Conservation (phyloP, 2,329 filamentous ascomycete genomes). For the Penicillium sp. region DNA sequence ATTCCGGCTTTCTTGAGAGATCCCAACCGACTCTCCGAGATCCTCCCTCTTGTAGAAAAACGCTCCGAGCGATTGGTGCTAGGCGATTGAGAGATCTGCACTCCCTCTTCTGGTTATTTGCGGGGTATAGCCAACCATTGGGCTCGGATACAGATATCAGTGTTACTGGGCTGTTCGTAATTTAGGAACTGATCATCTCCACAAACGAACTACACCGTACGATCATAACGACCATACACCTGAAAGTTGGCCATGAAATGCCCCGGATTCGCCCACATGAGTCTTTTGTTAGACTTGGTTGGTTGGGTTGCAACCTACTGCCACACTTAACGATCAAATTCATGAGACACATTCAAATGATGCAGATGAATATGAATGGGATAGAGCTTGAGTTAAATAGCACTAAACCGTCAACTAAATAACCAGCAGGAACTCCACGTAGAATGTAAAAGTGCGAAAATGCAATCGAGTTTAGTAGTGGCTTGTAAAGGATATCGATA, state of each 20-base stretch:
- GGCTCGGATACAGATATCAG: background rate
- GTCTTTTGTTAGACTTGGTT: background rate
- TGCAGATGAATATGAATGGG: background rate
- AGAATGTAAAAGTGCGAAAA: background rate
- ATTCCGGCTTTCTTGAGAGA: slow-evolving; percentile 75
- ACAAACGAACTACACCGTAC: background rate
- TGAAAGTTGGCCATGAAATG: background rate
- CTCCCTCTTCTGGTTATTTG: background rate
- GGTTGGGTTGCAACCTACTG: background rate
- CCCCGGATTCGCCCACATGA: background rate
- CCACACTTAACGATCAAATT: background rate
- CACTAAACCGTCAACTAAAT: slow-evolving; percentile 25
- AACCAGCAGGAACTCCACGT: background rate
- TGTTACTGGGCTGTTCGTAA: background rate
- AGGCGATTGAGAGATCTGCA: slow-evolving; percentile 9
- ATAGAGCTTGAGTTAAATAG: background rate
- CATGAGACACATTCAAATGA: background rate
- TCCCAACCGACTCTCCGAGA: slow-evolving; percentile 69
- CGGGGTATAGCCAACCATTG: background rate
- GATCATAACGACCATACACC: background rate
- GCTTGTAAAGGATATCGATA: background rate
- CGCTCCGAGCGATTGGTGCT: slow-evolving; percentile 58
- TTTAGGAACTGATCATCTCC: background rate
- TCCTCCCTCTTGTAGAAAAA: slow-evolving; percentile 70
- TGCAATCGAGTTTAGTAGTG: background rate